Evolutionary conservation across 768 basidiomycete genomes (phyloP).

Genomic region (Termitomyces sp.): DNA sequence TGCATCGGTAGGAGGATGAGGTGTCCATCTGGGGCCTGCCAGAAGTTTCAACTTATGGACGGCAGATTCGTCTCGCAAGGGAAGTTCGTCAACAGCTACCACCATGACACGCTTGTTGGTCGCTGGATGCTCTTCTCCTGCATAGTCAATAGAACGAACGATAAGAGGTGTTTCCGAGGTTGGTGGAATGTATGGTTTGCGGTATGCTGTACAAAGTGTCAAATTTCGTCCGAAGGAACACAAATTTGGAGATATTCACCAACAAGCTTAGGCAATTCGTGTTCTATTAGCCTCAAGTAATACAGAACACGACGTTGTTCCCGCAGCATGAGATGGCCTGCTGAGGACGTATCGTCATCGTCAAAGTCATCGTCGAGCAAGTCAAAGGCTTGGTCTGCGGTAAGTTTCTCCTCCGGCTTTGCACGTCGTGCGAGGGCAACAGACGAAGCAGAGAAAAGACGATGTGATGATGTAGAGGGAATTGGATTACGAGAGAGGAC

Average conservation of each 20-base stretch:
- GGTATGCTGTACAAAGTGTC: conserved; percentile 51
- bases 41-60: conserved; percentile 84
- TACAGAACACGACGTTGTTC: conserved; percentile 71
- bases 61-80: conserved; percentile 57
- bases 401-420: conserved; percentile 34
- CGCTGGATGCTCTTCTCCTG: conserved; percentile 71
- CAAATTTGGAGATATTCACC: conserved; percentile 29
- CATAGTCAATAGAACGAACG: conserved; percentile 73
- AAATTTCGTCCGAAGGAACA: not conserved
- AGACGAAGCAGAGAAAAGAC: conserved; percentile 22
- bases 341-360: conserved; percentile 61
- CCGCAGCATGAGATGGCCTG: conserved; percentile 67
- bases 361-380: conserved; percentile 39
- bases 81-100: conserved; percentile 68
- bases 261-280: conserved; percentile 83
- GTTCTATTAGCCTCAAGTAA: conserved; percentile 82
- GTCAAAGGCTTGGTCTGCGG: conserved; percentile 36
- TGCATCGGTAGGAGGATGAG: conserved; percentile 63
- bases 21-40: conserved; percentile 85
- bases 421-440: conserved; percentile 28
- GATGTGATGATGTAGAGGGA: conserved; percentile 7
- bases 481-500: conserved; percentile 2
- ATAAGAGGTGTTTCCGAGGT: conserved; percentile 51
- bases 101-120: conserved; percentile 68
- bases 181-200: conserved; percentile 76